Evolutionary conservation across 495 filamentous ascomycete species (phyloP), one percentile per base, ranked within the genome.

Genomic region (Massariosphaeria phaeospora): DNA sequence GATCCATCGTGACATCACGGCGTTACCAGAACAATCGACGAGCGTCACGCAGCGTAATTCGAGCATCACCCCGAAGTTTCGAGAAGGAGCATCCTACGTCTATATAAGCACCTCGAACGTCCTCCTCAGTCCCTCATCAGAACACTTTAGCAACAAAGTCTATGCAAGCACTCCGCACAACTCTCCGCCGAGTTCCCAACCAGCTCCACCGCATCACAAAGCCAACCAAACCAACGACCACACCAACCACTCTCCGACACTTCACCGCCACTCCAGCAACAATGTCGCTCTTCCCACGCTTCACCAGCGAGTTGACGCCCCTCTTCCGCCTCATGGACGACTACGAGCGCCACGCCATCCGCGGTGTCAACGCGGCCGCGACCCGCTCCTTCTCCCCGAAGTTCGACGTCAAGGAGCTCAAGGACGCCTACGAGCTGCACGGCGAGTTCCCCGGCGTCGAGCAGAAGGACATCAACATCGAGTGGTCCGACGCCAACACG

Each of bases 371-470:
- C 57, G 53, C 23, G 62, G 55, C 43, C 26, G 10, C 25, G 8
- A 17, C 69, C 25, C 70, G 63, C 20, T 70, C 76, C 41, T 90
- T 88, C 73, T 67, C 72, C 8, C 88, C 88, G 1, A 80, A 80
- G 55, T 96, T 96, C 71, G 91, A 96, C 66, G 76, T 95, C 39
- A 77, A 78, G 51, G 89, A 95, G 70, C 69, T 74, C 1, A 73
- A 77, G 35, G 65, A 81, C 12, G 67, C 66, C 60, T 97, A 91
- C 69, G 79, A 90, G 62, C 82, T 97, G 1, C 82, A 93, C 62
- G 90, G 89, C 62, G 91, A 96, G 69, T 78, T 96, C 0, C 89
- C 91, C 0, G 91, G 91, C 33, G 76, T 90, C 40, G 79, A 86
- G 42, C 85, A 88, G 65, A 79, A 84, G 52, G 76, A 94, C 62